phyloP scores from a whole-genome alignment of 495 filamentous ascomycete species.

The Penicillium psychrofluorescens region DNA sequence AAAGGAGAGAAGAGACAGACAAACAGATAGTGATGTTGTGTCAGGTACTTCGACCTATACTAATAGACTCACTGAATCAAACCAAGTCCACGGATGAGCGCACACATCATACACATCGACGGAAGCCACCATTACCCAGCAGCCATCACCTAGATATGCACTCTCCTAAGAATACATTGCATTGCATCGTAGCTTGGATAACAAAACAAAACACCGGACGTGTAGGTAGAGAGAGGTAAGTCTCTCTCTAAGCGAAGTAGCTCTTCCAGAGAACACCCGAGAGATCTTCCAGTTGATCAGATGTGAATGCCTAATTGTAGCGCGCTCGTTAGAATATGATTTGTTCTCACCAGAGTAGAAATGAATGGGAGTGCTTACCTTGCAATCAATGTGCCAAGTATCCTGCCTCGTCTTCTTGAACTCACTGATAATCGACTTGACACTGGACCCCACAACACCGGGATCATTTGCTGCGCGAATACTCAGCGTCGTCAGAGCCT shows the following conservation, averaged over 20 bases:
- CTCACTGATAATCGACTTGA: conserved; percentile 91
- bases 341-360: too few relatives aligned
- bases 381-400: conserved; percentile 96
- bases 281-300: conserved; percentile 88
- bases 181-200: too few relatives aligned
- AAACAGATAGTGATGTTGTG: not conserved
- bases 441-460: conserved; percentile 91
- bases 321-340: conserved; percentile 17
- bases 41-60: too few relatives aligned
- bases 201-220: not conserved
- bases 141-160: too few relatives aligned
- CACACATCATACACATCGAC: too few relatives aligned
- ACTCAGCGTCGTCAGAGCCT: conserved; percentile 81
- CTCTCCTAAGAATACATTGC: too few relatives aligned
- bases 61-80: too few relatives aligned
- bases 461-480: conserved; percentile 79
- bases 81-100: too few relatives aligned
- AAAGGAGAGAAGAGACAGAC: not conserved
- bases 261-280: conserved; percentile 99
- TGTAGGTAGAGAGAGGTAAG: not conserved
- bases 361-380: conserved; percentile 47
- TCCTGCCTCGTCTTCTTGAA: conserved; percentile 99
- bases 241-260: conserved; percentile 74
- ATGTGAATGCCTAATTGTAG: conserved; percentile 67
- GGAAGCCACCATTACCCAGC: too few relatives aligned